These are phyloP conservation scores for Fusarium mundagurra DNA, from an alignment of 2,329 filamentous ascomycete species.

Conservation along the genomic window DNA sequence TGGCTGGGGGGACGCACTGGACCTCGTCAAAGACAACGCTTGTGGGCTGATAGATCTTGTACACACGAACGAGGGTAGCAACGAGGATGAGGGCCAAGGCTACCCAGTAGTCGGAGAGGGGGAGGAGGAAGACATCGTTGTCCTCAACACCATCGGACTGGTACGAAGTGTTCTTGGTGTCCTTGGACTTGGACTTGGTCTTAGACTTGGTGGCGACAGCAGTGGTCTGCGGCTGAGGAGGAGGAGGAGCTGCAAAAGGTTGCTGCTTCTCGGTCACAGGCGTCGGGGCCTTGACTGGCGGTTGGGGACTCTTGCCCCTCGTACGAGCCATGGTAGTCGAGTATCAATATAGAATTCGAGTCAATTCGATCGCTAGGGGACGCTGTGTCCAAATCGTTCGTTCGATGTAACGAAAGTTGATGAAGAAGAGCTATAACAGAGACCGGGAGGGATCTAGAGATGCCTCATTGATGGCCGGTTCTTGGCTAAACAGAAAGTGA, in stretches of 20 bases:
- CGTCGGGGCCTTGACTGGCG: constrained; percentile 42
- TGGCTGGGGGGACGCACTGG: constrained; percentile 73
- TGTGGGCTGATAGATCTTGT: constrained; percentile 94
- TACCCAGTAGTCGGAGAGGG: constrained; percentile 83
- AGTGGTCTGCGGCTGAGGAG: constrained; percentile 16
- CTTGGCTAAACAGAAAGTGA: constrained; percentile 15
- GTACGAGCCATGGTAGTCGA: constrained; percentile 48
- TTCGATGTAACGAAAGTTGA: constrained; percentile 14
- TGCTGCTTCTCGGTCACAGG: constrained; percentile 38
- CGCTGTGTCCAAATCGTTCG: constrained; percentile 18
- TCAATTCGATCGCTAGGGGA: constrained; percentile 27
- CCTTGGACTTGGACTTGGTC: constrained; percentile 42
- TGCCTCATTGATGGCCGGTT: constrained; percentile 34
- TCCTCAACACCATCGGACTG: constrained; percentile 83
- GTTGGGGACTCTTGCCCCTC: constrained; percentile 51
- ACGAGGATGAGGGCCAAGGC: constrained; percentile 78
- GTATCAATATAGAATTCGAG: constrained; percentile 26
- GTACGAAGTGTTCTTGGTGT: constrained; percentile 65
- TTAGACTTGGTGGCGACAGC: constrained; percentile 16
- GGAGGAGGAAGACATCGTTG: constrained; percentile 91
- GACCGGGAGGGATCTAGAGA: constrained; percentile 33
- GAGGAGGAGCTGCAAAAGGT: constrained; percentile 21
- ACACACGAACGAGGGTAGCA: constrained; percentile 83
- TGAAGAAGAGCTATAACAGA: constrained; percentile 33
- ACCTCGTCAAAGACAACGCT: constrained; percentile 99